Evolutionary conservation across 1,284 basidiomycete genomes (phyloP).

Genomic region (Heterobasidion parviporum): DNA sequence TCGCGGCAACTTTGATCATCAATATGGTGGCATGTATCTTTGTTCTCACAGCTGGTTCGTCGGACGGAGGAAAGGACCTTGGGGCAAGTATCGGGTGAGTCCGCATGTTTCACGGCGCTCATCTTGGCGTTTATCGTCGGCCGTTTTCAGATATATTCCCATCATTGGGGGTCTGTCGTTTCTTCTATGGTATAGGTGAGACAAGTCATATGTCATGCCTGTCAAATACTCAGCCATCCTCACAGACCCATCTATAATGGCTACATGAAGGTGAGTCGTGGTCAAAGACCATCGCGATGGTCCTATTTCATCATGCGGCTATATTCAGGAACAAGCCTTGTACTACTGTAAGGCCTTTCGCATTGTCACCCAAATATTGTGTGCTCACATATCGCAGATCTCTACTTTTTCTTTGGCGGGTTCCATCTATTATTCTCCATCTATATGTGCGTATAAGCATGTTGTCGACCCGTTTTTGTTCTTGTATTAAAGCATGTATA

Average conservation of each 20-base stretch:
- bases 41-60: conserved; percentile 69
- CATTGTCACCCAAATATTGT: neutral
- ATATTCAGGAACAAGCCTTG: conserved; percentile 67
- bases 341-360: conserved; percentile 60
- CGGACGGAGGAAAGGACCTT: conserved; percentile 75
- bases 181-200: conserved; percentile 84
- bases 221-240: conserved; percentile 6
- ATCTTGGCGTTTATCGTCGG: neutral
- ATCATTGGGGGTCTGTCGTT: conserved; percentile 81
- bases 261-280: conserved; percentile 77
- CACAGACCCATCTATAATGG: conserved; percentile 90
- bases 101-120: conserved; percentile 6
- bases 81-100: conserved; percentile 73
- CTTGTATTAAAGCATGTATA: neutral
- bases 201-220: conserved; percentile 1
- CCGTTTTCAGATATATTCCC: conserved; percentile 61
- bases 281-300: conserved; percentile 1
- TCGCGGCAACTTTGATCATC: conserved; percentile 70
- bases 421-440: conserved; percentile 89
- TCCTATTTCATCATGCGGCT: conserved; percentile 5
- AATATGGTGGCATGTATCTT: conserved; percentile 92
- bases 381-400: conserved; percentile 51
- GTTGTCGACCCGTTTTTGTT: no score
- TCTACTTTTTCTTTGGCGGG: conserved; percentile 92
- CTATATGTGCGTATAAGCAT: conserved; percentile 58